Base-by-base conservation (phyloP, 352 stramenopile species). In the Phytophthora idaei region DNA sequence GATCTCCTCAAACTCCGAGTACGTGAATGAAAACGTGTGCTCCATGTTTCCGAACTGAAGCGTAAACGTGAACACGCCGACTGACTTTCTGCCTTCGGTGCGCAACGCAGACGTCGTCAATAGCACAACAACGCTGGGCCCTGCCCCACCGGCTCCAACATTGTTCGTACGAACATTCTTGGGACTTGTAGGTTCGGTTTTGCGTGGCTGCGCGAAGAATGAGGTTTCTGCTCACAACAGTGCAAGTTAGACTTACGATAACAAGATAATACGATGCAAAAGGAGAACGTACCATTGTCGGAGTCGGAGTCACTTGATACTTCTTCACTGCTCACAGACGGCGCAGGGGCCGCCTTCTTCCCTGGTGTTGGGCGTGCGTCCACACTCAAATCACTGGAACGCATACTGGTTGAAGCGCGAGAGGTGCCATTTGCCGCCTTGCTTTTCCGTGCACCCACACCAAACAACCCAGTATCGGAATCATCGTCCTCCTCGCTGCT, bases 1-100 rank as follows among this genome's bases (percentile, higher is more conserved):
- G 21, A 91, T 90, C 25, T 77, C 79, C 55, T 93, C 83, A 48
- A 92, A 87, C 46, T 94, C 81, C 37, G 81, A 65, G 66, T 92
- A 95, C 15, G 80, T 91, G 31, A 78, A 73, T 14, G 78, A 76
- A 54, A 93, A 86, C 27, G 53, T 76, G 57, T 89, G 77, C 54
- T 90, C 76, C 28, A 73, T 65, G 52, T 68, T 74, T 42, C 67
- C 54, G 28, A 91, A 86, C 58, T 78, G 71, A 57, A 78, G 52
- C 1, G 77, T 77, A 60, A 92, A 94, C 10, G 81, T 91, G 61
- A 89, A 95, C 4, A 93, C 76, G 0, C 74, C 83, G 1, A 83
- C 57, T 4, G 72, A 59, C 31, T 95, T 95, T 66, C 87, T 91
- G 11, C 79, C 81, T 61, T 87, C 74, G 2, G 59, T 80, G 48